Evolutionary conservation across 192 early-diverging fungal species (phyloP).

Genomic region (Coemansia sp.): DNA sequence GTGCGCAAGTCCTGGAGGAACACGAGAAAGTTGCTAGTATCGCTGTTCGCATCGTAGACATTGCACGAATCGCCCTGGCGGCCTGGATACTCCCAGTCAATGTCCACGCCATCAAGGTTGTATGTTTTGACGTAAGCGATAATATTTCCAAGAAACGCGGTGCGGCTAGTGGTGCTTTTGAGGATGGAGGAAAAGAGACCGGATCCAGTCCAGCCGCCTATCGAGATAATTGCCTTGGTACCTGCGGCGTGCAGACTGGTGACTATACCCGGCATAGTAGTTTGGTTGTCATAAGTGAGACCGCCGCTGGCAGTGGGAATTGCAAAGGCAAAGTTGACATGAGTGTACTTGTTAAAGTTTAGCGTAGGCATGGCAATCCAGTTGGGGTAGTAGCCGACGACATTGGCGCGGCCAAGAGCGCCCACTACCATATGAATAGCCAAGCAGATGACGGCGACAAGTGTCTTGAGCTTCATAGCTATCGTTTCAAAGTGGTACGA

Average conservation of each 20-base stretch:
- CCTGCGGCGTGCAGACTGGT: conserved; percentile 10
- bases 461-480: conserved; percentile 9
- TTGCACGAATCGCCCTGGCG: conserved; percentile 63
- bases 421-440: conserved; percentile 5
- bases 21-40: conserved; percentile 63
- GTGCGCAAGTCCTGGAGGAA: conserved; percentile 62
- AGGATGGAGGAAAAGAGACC: conserved; percentile 61
- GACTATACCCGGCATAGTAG: conserved; percentile 13
- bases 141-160: conserved; percentile 36
- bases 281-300: conserved; percentile 25
- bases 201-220: conserved; percentile 76
- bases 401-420: conserved; percentile 21
- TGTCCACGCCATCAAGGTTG: conserved; percentile 62
- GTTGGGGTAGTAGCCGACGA: conserved; percentile 41
- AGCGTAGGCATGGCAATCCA: conserved; percentile 30
- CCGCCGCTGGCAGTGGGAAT: conserved; percentile 21
- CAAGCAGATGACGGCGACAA: conserved; percentile 15
- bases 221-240: conserved; percentile 61
- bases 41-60: conserved; percentile 52
- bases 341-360: conserved; percentile 51
- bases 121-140: conserved; percentile 40
- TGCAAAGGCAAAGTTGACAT: conserved; percentile 64
- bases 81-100: conserved; percentile 68
- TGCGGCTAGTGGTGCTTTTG: conserved; percentile 32
- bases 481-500: not conserved